These are phyloP conservation scores for cucumber (Cucumis sativus) DNA, from an alignment of 306 rosid species.

Conservation along the genomic window DNA sequence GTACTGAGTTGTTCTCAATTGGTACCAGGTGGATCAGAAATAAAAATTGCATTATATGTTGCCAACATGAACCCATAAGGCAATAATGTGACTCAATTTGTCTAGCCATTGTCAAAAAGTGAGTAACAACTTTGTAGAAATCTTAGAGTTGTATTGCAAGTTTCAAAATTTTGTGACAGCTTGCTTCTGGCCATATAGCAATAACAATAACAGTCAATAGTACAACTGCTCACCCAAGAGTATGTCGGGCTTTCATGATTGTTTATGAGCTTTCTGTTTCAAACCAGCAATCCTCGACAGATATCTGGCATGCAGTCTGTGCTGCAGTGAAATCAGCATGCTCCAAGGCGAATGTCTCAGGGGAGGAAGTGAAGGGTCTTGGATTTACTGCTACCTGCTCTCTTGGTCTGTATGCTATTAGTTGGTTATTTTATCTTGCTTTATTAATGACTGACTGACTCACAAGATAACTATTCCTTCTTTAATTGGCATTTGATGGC, in stretches of 20 bases:
- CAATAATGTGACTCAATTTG: background rate
- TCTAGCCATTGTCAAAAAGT: background rate
- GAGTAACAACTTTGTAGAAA: background rate
- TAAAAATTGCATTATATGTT: background rate
- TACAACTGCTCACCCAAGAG: background rate
- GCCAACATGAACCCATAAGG: background rate
- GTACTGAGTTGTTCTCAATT: slow-evolving; percentile 2
- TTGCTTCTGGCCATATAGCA: background rate
- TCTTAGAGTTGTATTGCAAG: background rate
- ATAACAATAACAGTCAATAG: too few relatives aligned
- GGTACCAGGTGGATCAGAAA: background rate
- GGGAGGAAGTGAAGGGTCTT: slow-evolving; percentile 60
- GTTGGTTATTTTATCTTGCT: background rate
- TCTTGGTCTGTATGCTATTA: slow-evolving; percentile 41
- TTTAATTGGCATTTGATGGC: background rate
- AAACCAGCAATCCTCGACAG: slow-evolving; percentile 95
- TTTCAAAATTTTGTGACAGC: background rate
- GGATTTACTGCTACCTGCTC: slow-evolving; percentile 98
- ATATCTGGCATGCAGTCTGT: slow-evolving; percentile 93
- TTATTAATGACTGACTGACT: background rate
- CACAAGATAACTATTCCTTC: background rate
- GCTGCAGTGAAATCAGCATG: slow-evolving; percentile 80
- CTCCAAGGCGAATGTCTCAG: slow-evolving; percentile 50
- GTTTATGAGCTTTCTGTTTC: slow-evolving; percentile 13
- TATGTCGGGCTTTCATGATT: slow-evolving; percentile 9